These are phyloP conservation scores for Corymbia calophylla DNA, from an alignment of 441 rosid genomes.

Conservation along the genomic window DNA sequence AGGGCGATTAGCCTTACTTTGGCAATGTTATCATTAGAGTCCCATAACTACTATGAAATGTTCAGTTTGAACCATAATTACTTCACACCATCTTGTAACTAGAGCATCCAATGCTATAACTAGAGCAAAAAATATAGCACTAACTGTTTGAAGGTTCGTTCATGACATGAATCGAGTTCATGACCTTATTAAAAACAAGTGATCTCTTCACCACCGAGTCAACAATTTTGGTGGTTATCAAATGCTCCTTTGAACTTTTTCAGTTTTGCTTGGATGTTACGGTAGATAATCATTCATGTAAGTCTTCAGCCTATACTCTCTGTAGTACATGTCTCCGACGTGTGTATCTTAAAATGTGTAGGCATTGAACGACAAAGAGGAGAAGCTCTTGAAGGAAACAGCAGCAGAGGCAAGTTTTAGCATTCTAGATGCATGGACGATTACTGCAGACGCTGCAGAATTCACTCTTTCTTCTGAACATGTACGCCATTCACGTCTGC, in stretches of 20 bases:
- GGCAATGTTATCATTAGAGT: not conserved
- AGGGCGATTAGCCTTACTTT: not conserved
- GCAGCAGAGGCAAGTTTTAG: not conserved
- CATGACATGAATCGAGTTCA: not conserved
- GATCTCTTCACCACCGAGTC: not conserved
- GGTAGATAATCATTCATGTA: not conserved
- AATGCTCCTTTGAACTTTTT: not conserved
- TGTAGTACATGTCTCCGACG: not conserved
- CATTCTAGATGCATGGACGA: not conserved
- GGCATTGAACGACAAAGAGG: not conserved
- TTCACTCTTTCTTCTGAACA: not conserved
- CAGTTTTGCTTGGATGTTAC: not conserved
- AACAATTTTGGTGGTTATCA: not conserved
- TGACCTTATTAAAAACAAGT: not conserved
- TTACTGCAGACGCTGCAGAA: not conserved
- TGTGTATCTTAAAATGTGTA: not conserved
- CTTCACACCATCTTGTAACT: not conserved
- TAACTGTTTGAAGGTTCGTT: not conserved
- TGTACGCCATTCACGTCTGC: not conserved
- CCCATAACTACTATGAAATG: not conserved
- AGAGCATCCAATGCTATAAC: too few relatives aligned
- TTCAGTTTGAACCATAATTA: not conserved
- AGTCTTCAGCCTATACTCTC: not conserved
- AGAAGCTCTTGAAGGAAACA: not conserved
- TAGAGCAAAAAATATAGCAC: too few relatives aligned